A percentile compares a stretch with the other conserved stretches of the same genome.
Evolutionary conservation across 495 filamentous ascomycete species (phyloP).

Genomic region (Hamigera avellanea): DNA sequence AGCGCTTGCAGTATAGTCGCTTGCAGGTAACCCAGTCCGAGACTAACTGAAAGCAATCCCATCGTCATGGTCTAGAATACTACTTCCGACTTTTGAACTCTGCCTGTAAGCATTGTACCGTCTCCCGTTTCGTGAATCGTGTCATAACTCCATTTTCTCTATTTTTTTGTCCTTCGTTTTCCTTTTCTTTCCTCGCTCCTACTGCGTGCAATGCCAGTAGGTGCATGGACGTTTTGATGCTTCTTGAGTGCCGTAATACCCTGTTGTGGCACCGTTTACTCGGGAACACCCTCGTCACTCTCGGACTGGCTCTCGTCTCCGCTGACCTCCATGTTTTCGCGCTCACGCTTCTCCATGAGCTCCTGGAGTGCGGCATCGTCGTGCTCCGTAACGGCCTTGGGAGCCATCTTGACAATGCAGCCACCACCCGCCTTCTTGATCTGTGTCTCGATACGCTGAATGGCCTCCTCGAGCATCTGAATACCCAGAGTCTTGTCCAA

Average conservation of each 20-base stretch:
- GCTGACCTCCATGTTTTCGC: conserved; percentile 93
- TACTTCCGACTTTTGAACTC: conserved; percentile 19
- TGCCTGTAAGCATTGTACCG: conserved; percentile 21
- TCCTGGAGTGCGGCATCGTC: conserved; percentile 95
- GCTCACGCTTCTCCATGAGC: conserved; percentile 97
- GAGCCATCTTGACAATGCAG: conserved; percentile 88
- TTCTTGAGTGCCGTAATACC: not conserved
- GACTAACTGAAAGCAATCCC: too few relatives aligned
- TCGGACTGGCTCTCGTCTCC: conserved; percentile 92
- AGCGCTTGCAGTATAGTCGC: too few relatives aligned
- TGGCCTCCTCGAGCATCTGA: conserved; percentile 70
- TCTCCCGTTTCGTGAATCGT: conserved; percentile 29
- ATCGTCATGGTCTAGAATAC: conserved; percentile 5
- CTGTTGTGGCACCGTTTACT: conserved; percentile 22
- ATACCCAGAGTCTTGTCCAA: conserved; percentile 87
- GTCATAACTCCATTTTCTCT: conserved; percentile 14
- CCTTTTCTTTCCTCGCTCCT: conserved; percentile 26
- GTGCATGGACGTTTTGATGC: not conserved
- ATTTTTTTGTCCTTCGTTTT: conserved; percentile 3
- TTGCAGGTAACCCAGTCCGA: too few relatives aligned
- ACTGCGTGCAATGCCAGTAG: conserved; percentile 2
- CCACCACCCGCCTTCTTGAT: conserved; percentile 66
- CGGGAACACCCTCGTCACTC: conserved; percentile 62
- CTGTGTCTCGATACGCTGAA: conserved; percentile 64
- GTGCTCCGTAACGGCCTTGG: conserved; percentile 96